Base-by-base conservation (phyloP, 106 monocot species). In the Narthecium ossifragum region DNA sequence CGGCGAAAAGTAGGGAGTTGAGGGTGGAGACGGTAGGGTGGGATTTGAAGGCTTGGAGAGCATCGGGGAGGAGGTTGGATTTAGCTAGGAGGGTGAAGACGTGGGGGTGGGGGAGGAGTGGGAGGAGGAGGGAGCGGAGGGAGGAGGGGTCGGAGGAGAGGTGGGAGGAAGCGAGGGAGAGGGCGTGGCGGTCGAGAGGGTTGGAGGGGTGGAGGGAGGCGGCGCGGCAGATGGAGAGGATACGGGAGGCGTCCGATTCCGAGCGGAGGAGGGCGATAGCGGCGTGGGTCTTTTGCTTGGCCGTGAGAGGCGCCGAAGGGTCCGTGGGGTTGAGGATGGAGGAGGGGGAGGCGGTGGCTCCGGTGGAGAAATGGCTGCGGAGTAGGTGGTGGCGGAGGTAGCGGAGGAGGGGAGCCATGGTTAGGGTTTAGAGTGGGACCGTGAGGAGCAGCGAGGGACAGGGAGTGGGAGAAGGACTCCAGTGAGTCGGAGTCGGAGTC, bases 21-120 rank as follows among this genome's bases (percentile, higher is more conserved):
- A 94, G 80, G 60, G 82, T 38, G 13, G 51, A 36, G 21, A 58
- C 34, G 15, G 79, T 71, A 12, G 79, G 73, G 26, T n/a, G 23
- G 37, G 53, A 20, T 0, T 33, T 31, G 73, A 94, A 86, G 50
- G 73, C 23, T 49, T 54, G 65, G 61, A 83, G 8, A 64, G 94
- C 85, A 61, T 89, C 89, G 25, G 85, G 77, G 37, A 86, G 64
- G 46, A 94, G 54, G 45, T 75, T 66, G 10, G 80, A 82, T 58
- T 90, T 81, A 39, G 82, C 93, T 56, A 80, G 82, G 49, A 88
- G 88, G 25, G 80, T 80, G 57, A 88, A 85, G 62, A 85, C 75
- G 57, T 88, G 93, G 53, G 73, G 31, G 26, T 57, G 61, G 56
- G 47, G 34, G 14, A 55, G n/a, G n/a, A n/a, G n/a, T n/a, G n/a